These are phyloP conservation scores for Rhizophagus sp. DNA, from an alignment of 192 early-diverging fungal genomes.

Conservation along the genomic window DNA sequence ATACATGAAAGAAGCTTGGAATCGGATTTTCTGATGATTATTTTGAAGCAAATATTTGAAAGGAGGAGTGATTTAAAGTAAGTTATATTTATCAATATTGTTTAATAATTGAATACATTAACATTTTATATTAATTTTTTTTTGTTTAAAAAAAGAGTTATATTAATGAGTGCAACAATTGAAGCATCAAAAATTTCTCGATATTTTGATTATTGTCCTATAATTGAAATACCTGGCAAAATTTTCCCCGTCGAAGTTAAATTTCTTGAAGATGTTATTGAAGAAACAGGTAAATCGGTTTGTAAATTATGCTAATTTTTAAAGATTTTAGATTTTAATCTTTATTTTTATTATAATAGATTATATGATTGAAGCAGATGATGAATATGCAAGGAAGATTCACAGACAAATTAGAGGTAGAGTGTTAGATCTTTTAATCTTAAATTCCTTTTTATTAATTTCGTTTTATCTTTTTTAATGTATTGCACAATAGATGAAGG, in stretches of 20 bases:
- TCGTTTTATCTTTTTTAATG: not conserved
- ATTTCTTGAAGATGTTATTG: conserved; percentile 72
- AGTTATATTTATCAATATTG: conserved; percentile 16
- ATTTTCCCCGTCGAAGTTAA: conserved; percentile 71
- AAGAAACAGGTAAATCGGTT: conserved; percentile 43
- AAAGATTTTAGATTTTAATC: not conserved
- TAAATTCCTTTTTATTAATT: not conserved
- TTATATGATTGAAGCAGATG: conserved; percentile 51
- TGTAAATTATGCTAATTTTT: not conserved
- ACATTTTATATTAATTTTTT: not conserved
- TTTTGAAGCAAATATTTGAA: conserved; percentile 56
- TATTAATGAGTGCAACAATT: conserved; percentile 78
- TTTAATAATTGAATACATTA: too few relatives aligned
- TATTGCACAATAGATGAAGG: conserved; percentile 32
- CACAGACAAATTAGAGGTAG: conserved; percentile 41
- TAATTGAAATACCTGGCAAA: conserved; percentile 70
- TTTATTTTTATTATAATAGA: conserved; percentile 19
- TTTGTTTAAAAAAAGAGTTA: conserved; percentile 33
- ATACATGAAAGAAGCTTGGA: conserved; percentile 78
- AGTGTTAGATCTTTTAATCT: not conserved
- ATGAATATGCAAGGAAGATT: conserved; percentile 47
- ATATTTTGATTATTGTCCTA: conserved; percentile 63
- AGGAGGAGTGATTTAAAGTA: conserved; percentile 55
- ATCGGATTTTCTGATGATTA: conserved; percentile 73
- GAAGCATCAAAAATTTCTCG: conserved; percentile 60